Conservation (phyloP, 495 filamentous ascomycete species). For the Xylaria flabelliformis region DNA sequence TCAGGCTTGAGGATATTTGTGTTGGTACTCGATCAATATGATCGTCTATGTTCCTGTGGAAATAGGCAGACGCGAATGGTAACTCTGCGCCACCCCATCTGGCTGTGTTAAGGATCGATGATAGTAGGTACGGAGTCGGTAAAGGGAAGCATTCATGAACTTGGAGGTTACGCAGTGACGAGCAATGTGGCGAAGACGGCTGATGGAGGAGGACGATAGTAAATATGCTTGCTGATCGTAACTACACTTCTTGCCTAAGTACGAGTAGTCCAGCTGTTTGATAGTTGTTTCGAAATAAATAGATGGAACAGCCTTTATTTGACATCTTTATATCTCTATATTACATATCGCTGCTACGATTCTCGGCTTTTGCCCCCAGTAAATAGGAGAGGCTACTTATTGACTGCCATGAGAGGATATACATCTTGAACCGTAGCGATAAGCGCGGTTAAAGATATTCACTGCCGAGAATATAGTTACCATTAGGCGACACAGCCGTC, state of each 20-base stretch:
- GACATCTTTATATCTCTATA: not conserved
- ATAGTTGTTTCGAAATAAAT: not conserved
- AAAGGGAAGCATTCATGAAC: not conserved
- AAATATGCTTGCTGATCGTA: not conserved
- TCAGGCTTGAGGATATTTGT: not conserved
- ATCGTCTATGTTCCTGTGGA: not conserved
- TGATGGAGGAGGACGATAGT: too few species aligned
- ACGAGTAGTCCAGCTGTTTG: not conserved
- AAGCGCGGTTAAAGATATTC: not conserved
- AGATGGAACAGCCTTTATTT: not conserved
- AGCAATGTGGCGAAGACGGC: too few species aligned
- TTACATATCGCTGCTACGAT: slow-evolving; percentile 4
- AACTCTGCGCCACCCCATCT: not conserved
- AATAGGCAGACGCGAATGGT: not conserved
- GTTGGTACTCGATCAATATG: not conserved
- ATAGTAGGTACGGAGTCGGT: not conserved
- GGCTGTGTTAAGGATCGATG: not conserved
- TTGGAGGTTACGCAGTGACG: not conserved
- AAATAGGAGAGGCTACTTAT: not conserved
- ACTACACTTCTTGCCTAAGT: not conserved
- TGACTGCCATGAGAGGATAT: not conserved
- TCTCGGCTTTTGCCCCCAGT: not conserved
- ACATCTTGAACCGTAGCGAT: not conserved
- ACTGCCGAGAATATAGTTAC: not conserved
- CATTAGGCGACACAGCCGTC: not conserved